These are phyloP conservation scores for Wallacemonas rigidus DNA, from an alignment of 208 protist genomes.

Conservation along the genomic window DNA sequence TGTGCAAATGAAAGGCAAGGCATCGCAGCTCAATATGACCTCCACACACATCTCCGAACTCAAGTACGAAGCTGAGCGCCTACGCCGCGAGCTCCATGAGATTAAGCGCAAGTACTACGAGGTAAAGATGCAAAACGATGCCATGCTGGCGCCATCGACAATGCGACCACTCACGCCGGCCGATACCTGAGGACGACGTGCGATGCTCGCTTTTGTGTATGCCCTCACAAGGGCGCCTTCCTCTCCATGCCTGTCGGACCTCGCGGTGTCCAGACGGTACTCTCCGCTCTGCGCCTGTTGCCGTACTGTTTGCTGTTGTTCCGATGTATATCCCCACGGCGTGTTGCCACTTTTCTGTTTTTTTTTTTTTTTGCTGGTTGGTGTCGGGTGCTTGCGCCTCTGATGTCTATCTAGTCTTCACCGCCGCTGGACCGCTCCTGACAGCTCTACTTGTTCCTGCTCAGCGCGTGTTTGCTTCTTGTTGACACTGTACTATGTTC, in stretches of 20 bases:
- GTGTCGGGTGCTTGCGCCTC: background rate
- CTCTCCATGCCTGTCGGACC: background rate
- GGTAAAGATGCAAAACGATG: conserved; percentile 87
- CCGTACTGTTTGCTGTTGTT: too few relatives aligned
- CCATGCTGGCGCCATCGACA: conserved; percentile 7
- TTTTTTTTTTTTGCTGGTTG: too few relatives aligned
- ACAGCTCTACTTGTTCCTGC: background rate
- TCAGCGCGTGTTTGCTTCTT: background rate
- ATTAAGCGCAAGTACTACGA: conserved; percentile 95
- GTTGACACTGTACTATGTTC: background rate
- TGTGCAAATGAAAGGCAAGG: conserved; percentile 93
- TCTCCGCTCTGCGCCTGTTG: too few relatives aligned
- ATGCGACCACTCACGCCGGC: background rate
- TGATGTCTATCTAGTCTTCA: background rate
- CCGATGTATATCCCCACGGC: too few relatives aligned
- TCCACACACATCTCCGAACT: conserved; percentile 83
- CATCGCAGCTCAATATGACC: conserved; percentile 90
- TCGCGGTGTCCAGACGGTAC: too few relatives aligned
- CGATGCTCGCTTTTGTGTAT: background rate
- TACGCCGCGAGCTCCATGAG: conserved; percentile 93
- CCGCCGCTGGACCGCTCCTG: background rate
- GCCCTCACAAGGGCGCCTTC: background rate
- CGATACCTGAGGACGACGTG: background rate
- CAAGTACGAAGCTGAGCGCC: conserved; percentile 94
- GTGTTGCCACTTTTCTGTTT: too few relatives aligned